These are phyloP conservation scores for Blastocystis sp. DNA, from an alignment of 352 stramenopile genomes.

Conservation along the genomic window DNA sequence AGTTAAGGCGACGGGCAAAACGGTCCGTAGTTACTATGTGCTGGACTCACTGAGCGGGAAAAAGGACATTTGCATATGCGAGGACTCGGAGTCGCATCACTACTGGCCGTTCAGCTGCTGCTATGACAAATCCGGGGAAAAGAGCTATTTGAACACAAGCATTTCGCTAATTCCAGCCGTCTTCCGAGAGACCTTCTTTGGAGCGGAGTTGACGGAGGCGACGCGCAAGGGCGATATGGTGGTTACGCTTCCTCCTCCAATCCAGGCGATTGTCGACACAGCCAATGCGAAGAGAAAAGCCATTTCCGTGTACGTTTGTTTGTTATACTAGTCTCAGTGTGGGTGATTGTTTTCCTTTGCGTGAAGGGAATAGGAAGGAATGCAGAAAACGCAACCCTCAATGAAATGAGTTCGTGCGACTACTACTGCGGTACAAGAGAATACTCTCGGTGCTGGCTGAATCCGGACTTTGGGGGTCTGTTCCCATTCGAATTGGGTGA, in stretches of 20 bases:
- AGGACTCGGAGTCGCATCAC: too few relatives aligned
- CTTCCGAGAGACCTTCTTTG: not conserved
- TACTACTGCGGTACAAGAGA: constrained; percentile 45
- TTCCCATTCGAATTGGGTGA: constrained; percentile 40
- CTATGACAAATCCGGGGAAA: not conserved
- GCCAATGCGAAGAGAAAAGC: not conserved
- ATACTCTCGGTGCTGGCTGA: constrained; percentile 30
- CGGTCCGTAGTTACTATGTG: not conserved
- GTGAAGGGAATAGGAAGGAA: not conserved
- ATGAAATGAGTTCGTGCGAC: constrained; percentile 5
- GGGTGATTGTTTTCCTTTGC: not conserved
- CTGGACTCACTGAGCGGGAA: not conserved
- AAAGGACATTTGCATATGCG: not conserved
- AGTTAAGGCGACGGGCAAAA: too few relatives aligned
- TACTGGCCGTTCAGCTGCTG: not conserved
- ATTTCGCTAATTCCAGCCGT: not conserved
- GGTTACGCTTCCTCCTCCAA: too few relatives aligned
- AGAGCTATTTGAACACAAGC: not conserved
- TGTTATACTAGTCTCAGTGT: too few relatives aligned
- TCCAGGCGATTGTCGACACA: not conserved
- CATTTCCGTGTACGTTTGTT: not conserved
- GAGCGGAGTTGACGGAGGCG: not conserved
- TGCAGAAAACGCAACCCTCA: not conserved
- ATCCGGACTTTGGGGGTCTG: constrained; percentile 45
- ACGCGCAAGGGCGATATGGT: not conserved